Evolutionary conservation across 495 filamentous ascomycete species (phyloP), one percentile per base, ranked within the genome.

Genomic region (Astrocystis sublimbata): DNA sequence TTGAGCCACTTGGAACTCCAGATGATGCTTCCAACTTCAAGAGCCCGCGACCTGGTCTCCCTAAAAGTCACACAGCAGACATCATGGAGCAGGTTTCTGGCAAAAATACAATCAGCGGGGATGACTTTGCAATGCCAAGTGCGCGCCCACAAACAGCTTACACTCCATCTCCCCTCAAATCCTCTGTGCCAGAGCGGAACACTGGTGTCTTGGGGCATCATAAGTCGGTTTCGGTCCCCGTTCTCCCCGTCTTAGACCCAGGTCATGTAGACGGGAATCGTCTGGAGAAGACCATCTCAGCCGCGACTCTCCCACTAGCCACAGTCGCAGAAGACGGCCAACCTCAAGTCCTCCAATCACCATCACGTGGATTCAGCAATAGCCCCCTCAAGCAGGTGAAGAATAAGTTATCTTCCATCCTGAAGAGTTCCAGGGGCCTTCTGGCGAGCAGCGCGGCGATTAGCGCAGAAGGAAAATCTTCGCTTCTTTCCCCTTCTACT

Each of bases 341-440:
- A 31, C 81, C 86, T 26, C 86, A 86, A 6, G 91, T 89, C 9
- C 78, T 80, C 23, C 89, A 88, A 45, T 91, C 91, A 12, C 91
- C 91, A 15, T 78, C 82, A 7, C 84, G 84, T 58, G 83, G 82
- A 59, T 83, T 88, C 66, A 77, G 80, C 53, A 91, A 93, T 61
- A 92, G 88, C 46, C 90, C 92, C 6, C 72, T 96, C 28, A 96
- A 91, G 70, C 89, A 92, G 49, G 92, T 92, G 17, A 97, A 96
- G 76, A 89, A 86, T 64, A 92, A 90, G 71, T 76, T 97, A 35
- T 92, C 92, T 41, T 94, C 92, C 8, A 91, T 96, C 55, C 79
- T 97, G 63, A 91, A 91, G 71, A 89, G 88, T 36, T 92, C 92
- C 13, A 92, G 89, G 69, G 90, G 87, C 17, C 81, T 96, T 43